Conservation (phyloP, 176 grass and related monocot genomes). For the Aegilops sharonensis region DNA sequence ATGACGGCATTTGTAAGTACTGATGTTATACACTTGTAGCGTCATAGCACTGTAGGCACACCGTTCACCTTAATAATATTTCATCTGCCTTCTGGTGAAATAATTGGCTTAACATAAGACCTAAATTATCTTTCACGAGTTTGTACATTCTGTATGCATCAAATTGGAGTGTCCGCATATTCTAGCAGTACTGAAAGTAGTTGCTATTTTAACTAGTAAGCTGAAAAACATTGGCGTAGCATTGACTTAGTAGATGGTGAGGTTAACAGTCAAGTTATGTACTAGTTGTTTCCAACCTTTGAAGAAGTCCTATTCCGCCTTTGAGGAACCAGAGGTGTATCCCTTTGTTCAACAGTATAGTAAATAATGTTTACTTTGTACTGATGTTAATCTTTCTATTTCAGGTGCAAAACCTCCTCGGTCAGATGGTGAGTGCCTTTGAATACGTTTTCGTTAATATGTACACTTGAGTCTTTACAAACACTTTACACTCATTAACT, state of each 20-base stretch:
- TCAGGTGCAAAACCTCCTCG: conserved; percentile 93
- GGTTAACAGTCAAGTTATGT: conserved; percentile 8
- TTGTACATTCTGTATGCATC: not conserved
- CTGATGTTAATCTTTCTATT: conserved; percentile 35
- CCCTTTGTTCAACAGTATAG: not conserved
- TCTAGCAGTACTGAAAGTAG: not conserved
- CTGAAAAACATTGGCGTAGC: not conserved
- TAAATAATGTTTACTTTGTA: not conserved
- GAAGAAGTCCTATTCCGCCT: not conserved
- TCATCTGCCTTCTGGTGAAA: not conserved
- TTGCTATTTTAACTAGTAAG: conserved; percentile 10
- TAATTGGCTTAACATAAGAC: not conserved
- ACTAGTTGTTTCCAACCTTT: not conserved
- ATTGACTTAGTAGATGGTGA: not conserved
- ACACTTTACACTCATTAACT: conserved; percentile 23
- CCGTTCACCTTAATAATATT: not conserved
- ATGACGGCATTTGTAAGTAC: conserved; percentile 92
- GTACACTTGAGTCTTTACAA: not conserved
- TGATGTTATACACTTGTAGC: not conserved
- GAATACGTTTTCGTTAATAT: conserved; percentile 16
- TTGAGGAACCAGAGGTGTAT: not conserved
- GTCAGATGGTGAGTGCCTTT: conserved; percentile 76
- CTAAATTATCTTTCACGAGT: not conserved
- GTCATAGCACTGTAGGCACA: conserved; percentile 7
- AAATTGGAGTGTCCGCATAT: not conserved